Base-by-base conservation (phyloP, 768 basidiomycete species). In the Tremella fuciformis region DNA sequence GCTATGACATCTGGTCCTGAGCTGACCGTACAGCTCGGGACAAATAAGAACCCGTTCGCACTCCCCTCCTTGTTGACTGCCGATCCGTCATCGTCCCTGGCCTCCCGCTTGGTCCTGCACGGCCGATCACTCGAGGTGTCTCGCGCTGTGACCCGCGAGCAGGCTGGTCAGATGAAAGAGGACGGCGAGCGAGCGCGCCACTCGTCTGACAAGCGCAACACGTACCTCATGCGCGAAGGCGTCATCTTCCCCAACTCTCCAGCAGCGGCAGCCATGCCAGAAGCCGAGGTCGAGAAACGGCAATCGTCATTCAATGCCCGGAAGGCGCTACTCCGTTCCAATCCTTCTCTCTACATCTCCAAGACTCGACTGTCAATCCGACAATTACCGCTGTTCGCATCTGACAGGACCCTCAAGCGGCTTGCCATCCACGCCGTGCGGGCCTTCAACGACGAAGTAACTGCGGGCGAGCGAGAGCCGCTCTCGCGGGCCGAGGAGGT, bases 161-260 rank as follows among this genome's bases (percentile, higher is more conserved):
- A 88, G 64, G 96, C 96, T 6, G 83, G 84, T 3, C 88, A 88
- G 75, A 82, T 97, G 48, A 89, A 88, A 72, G 92, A 96, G 61
- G 88, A 87, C 16, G 87, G 88, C 2, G 86, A 84, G 70, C 81
- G 83, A 60, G 74, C 75, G 15, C 82, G 91, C 49, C 85, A 91
- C 76, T 93, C 93, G 76, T 86, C 86, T 0, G 96, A 99, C 77
- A 93, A 94, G 75, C 84, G 94, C 21, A 96, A 97, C 73, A 85
- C 96, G 73, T 97, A 99, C 75, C 84, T 99, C 59, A 82, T 99
- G 65, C 84, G 90, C 13, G 96, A 99, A 83, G 96, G 96, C 81
- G 96, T 94, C 46, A 89, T 99, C 64, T 82, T 96, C 65, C 89
- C 92, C 1, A 91, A 88, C 67, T 84, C 87, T 1, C 86, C 91